Percentiles rank a stretch among this genome's conserved stretches.
These are phyloP conservation scores for Metschnikowia henanensis DNA, from an alignment of 805 yeast genomes.

Conservation along the genomic window DNA sequence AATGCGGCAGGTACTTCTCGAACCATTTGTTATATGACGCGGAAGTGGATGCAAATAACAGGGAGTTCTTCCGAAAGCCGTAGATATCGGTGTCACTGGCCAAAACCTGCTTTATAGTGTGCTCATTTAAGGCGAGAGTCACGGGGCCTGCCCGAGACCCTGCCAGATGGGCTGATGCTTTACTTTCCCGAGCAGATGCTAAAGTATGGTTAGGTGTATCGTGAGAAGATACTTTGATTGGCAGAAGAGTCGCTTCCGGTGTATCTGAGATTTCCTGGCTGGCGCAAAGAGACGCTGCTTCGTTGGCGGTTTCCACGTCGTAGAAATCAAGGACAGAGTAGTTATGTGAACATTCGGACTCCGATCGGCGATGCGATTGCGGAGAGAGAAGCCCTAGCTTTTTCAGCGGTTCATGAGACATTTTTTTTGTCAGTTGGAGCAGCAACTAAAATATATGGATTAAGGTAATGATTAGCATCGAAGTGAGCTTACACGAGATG, in stretches of 20 bases:
- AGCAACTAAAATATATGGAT: too few species aligned
- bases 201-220: neutral
- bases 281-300: neutral
- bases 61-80: constrained; percentile 76
- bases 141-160: constrained; percentile 6
- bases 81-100: constrained; percentile 57
- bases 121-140: constrained; percentile 6
- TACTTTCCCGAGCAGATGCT: neutral
- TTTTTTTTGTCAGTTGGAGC: too few species aligned
- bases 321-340: constrained; percentile 41
- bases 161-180: neutral
- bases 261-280: neutral
- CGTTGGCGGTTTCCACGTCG: constrained; percentile 44
- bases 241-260: neutral
- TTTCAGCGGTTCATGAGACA: constrained; percentile 12
- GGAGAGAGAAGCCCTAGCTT: constrained; percentile 1
- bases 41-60: constrained; percentile 44
- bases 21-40: constrained; percentile 77
- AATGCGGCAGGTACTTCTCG: constrained; percentile 60
- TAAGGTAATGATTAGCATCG: too few species aligned
- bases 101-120: constrained; percentile 3
- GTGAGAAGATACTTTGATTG: neutral
- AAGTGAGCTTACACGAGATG: too few species aligned
- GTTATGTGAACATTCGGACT: constrained; percentile 34
- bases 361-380: constrained; percentile 27